phyloP scores from a whole-genome alignment of 345 rosid genomes.

The Melastoma malabathricum region DNA sequence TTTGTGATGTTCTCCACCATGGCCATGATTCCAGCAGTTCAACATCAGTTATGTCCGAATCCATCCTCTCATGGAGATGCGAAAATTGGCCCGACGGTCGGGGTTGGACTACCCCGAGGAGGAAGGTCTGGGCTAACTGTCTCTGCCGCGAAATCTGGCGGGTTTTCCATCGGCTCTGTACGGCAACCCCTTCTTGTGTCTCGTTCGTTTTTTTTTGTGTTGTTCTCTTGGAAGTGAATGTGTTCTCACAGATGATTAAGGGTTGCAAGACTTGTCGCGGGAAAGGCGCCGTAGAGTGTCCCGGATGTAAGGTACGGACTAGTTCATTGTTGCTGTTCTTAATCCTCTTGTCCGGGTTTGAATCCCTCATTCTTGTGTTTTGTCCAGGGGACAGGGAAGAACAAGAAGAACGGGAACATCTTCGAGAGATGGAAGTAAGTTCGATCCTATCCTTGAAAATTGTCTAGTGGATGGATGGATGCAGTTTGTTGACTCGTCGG shows the following conservation, averaged over 20 bases:
- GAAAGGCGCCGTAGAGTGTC: slow-evolving; percentile 68
- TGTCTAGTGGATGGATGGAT: neutral
- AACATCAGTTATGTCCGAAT: no score
- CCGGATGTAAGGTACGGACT: slow-evolving; percentile 55
- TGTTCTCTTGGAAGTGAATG: no score
- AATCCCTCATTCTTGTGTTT: neutral
- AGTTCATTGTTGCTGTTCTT: neutral
- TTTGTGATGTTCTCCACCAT: no score
- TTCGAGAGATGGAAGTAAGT: slow-evolving; percentile 89
- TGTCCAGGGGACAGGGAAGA: slow-evolving; percentile 55
- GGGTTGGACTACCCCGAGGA: slow-evolving; percentile 1
- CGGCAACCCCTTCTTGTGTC: no score
- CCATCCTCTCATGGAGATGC: no score
- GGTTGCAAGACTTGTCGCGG: slow-evolving; percentile 49
- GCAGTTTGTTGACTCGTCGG: neutral
- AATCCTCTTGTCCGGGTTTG: neutral
- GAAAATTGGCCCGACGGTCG: no score
- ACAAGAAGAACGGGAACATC: slow-evolving; percentile 70
- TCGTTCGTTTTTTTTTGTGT: no score
- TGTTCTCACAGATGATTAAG: slow-evolving; percentile 29
- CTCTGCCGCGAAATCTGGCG: slow-evolving; percentile 35
- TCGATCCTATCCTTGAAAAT: neutral
- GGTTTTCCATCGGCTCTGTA: slow-evolving; percentile 7
- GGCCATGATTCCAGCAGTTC: no score
- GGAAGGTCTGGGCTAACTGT: slow-evolving; percentile 8